Percentiles rank a stretch among this genome's conserved stretches.
Evolutionary conservation across 2,329 filamentous ascomycete genomes (phyloP).

Genomic region (Apiospora saccharicola): DNA sequence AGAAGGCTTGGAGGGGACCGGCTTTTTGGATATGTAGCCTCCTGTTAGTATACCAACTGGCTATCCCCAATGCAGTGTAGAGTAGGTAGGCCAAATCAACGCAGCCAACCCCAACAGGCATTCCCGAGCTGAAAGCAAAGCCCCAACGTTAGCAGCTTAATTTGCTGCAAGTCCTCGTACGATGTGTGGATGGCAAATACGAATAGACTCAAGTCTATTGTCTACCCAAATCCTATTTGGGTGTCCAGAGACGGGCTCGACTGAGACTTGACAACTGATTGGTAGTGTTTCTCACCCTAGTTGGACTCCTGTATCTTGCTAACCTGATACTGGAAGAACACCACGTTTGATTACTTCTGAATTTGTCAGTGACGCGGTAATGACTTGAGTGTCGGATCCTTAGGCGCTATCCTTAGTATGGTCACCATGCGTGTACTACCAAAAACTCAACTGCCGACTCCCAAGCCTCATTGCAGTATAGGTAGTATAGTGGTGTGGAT

Average conservation of each 20-base stretch:
- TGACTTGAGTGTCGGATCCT: neutral
- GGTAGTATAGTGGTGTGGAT: neutral
- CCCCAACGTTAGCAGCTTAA: neutral
- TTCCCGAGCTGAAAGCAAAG: neutral
- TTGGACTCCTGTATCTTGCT: neutral
- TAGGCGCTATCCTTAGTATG: neutral
- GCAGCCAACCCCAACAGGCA: neutral
- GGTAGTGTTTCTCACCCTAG: neutral
- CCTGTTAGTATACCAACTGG: neutral
- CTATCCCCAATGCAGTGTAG: neutral
- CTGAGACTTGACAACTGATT: neutral
- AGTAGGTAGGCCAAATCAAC: neutral
- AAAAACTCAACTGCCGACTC: neutral
- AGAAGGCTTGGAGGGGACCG: neutral
- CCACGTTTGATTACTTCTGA: neutral
- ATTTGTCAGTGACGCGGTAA: neutral
- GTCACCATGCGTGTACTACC: neutral
- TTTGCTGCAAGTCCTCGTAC: neutral
- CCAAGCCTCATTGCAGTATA: no score
- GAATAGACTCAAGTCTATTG: conserved; percentile 1
- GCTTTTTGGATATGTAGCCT: conserved; percentile 7
- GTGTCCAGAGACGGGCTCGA: neutral
- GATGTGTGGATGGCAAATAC: neutral
- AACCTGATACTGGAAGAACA: neutral
- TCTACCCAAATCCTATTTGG: neutral